Percentiles rank a stretch among this genome's conserved stretches.
These are phyloP conservation scores for Solanum chilense DNA, from an alignment of 257 asterid genomes.

Conservation along the genomic window DNA sequence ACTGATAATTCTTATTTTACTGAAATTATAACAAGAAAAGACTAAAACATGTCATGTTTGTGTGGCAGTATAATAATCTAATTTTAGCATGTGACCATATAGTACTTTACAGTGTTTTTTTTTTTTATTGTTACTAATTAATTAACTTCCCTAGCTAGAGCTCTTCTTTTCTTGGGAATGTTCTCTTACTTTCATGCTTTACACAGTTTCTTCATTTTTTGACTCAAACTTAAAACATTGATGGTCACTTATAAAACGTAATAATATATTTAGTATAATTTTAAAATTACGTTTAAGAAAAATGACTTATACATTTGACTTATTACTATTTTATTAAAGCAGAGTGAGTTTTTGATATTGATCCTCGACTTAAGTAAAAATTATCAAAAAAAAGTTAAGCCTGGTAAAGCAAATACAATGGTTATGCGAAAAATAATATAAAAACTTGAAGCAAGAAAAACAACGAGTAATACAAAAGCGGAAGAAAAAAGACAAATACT, in stretches of 20 bases:
- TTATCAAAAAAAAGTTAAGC: too few species aligned
- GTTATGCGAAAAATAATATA: too few species aligned
- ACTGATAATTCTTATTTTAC: not conserved
- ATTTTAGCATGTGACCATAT: constrained; percentile 10
- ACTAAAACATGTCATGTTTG: not conserved
- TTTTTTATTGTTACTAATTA: not conserved
- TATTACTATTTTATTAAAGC: too few species aligned
- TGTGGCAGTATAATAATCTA: not conserved
- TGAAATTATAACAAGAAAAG: not conserved
- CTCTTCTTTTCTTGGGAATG: not conserved
- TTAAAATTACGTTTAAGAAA: too few species aligned
- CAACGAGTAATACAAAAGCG: too few species aligned
- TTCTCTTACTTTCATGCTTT: not conserved
- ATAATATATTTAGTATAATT: too few species aligned
- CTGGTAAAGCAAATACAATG: too few species aligned
- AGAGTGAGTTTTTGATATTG: not conserved
- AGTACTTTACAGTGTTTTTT: not conserved
- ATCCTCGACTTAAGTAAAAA: not conserved
- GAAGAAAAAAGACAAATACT: too few species aligned
- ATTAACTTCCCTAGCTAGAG: not conserved
- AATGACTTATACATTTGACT: rapidly evolving
- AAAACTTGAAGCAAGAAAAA: not conserved
- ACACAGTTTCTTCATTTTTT: not conserved
- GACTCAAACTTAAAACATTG: not conserved
- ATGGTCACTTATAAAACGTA: not conserved